A percentile compares a stretch with the other conserved stretches of the same genome.
Conservation (phyloP, 257 asterid genomes). For the Primulina tabacum region DNA sequence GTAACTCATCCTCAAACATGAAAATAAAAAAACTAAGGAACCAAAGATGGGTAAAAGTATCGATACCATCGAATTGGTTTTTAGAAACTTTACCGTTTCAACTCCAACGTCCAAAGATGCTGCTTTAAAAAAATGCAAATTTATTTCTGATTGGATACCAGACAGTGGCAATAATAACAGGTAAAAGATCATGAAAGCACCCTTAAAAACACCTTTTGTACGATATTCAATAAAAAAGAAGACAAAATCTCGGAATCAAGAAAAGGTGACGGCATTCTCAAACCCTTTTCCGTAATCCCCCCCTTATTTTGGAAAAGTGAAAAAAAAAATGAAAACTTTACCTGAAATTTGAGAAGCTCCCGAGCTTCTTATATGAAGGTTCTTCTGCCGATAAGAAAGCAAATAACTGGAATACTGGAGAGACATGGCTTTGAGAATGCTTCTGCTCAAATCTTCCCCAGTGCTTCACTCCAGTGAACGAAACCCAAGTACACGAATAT, state of each 20-base stretch:
- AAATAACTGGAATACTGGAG: slow-evolving; percentile 24
- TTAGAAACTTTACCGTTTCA: slow-evolving; percentile 28
- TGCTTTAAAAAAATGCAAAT: slow-evolving; percentile 26
- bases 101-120: slow-evolving; percentile 39
- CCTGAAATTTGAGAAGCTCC: slow-evolving; percentile 27
- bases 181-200: background rate
- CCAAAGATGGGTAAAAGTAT: background rate
- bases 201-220: background rate
- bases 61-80: slow-evolving; percentile 28
- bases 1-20: slow-evolving; percentile 7
- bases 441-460: background rate
- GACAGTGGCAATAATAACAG: background rate
- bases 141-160: no score
- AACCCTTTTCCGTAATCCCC: background rate
- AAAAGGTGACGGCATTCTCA: background rate
- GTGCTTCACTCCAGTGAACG: background rate
- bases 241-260: slow-evolving; percentile 5
- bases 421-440: slow-evolving; percentile 26
- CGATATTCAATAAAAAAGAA: no score
- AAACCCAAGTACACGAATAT: no score
- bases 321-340: slow-evolving; percentile 2
- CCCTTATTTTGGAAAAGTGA: background rate
- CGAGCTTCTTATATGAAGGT: slow-evolving; percentile 19
- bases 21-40: background rate
- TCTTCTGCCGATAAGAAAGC: slow-evolving; percentile 12